A percentile compares a stretch with the other conserved stretches of the same genome.
phyloP scores from a whole-genome alignment of 805 yeast species.

The Candida gorgasii region DNA sequence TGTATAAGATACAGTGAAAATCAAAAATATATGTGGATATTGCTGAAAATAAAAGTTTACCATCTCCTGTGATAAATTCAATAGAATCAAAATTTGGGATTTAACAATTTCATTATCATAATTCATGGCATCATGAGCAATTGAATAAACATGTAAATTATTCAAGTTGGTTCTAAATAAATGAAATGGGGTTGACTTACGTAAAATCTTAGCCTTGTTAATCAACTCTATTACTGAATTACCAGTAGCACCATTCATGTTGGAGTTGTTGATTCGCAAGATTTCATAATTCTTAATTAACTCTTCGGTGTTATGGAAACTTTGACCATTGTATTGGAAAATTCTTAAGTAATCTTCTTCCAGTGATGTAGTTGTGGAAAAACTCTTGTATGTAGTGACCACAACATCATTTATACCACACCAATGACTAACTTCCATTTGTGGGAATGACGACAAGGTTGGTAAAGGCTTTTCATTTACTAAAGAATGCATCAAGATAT shows the following conservation, averaged over 20 bases:
- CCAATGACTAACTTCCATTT: constrained; percentile 69
- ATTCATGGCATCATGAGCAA: constrained; percentile 64
- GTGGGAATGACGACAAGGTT: constrained; percentile 53
- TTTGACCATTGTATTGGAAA: constrained; percentile 24
- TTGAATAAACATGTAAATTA: constrained; percentile 49
- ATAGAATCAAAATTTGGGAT: constrained; percentile 64
- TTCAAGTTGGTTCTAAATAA: constrained; percentile 54
- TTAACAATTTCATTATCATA: constrained; percentile 57
- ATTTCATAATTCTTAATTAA: constrained; percentile 29
- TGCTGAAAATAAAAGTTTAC: constrained; percentile 15
- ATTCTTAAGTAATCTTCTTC: constrained; percentile 28
- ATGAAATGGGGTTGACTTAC: constrained; percentile 84
- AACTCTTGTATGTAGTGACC: constrained; percentile 45
- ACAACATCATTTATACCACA: constrained; percentile 57
- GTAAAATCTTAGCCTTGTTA: constrained; percentile 69
- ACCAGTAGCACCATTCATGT: constrained; percentile 16
- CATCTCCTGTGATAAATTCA: constrained; percentile 54
- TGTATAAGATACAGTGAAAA: constrained; percentile 18
- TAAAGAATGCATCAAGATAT: constrained; percentile 85
- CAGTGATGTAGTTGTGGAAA: constrained; percentile 13
- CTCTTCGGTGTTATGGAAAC: constrained; percentile 24
- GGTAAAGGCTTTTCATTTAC: constrained; percentile 79
- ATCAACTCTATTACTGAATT: constrained; percentile 54
- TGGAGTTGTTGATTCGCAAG: constrained; percentile 11
- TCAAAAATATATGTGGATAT: constrained; percentile 11